phyloP scores from a whole-genome alignment of 2,329 filamentous ascomycete species.

The Leptographium galeiforme region DNA sequence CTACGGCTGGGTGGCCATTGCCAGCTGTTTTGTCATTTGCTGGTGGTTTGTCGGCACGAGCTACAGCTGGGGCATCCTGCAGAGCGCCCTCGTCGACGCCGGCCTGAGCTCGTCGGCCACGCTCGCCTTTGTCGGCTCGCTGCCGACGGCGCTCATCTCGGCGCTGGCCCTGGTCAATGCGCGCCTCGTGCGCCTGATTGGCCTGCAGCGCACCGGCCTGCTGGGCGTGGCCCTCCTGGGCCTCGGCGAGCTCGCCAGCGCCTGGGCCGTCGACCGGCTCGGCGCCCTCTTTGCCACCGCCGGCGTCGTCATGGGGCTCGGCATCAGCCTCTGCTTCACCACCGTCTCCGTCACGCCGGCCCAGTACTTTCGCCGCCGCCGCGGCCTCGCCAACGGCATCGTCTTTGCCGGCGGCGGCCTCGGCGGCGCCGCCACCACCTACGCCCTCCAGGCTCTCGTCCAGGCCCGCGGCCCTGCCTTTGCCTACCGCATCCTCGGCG shows the following conservation, averaged over 20 bases:
- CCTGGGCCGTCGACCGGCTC: slow-evolving; percentile 31
- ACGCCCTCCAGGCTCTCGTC: slow-evolving; percentile 26
- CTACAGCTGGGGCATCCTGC: slow-evolving; percentile 48
- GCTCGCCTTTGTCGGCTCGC: slow-evolving; percentile 44
- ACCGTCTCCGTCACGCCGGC: slow-evolving; percentile 27
- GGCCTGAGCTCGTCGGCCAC: slow-evolving; percentile 34
- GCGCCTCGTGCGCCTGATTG: slow-evolving; percentile 34
- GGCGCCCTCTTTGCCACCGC: slow-evolving; percentile 32
- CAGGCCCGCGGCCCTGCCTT: slow-evolving; percentile 30
- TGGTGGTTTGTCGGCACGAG: slow-evolving; percentile 44
- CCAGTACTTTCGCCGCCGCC: slow-evolving; percentile 32
- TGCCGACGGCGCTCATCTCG: slow-evolving; percentile 35
- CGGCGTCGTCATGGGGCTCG: slow-evolving; percentile 20
- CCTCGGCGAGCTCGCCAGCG: slow-evolving; percentile 30
- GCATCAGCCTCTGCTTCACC: slow-evolving; percentile 24
- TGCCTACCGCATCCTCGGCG: slow-evolving; percentile 38
- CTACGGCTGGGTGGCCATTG: slow-evolving; percentile 43
- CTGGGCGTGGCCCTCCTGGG: slow-evolving; percentile 38
- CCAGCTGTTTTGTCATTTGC: slow-evolving; percentile 32
- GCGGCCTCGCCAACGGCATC: slow-evolving; percentile 33
- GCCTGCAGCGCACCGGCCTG: slow-evolving; percentile 30
- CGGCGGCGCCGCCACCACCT: slow-evolving; percentile 30
- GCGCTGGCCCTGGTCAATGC: slow-evolving; percentile 38
- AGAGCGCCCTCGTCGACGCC: slow-evolving; percentile 38
- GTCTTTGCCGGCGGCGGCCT: slow-evolving; percentile 31